phyloP scores from a whole-genome alignment of 169 alveolate species.

The Plasmodium ovale region DNA sequence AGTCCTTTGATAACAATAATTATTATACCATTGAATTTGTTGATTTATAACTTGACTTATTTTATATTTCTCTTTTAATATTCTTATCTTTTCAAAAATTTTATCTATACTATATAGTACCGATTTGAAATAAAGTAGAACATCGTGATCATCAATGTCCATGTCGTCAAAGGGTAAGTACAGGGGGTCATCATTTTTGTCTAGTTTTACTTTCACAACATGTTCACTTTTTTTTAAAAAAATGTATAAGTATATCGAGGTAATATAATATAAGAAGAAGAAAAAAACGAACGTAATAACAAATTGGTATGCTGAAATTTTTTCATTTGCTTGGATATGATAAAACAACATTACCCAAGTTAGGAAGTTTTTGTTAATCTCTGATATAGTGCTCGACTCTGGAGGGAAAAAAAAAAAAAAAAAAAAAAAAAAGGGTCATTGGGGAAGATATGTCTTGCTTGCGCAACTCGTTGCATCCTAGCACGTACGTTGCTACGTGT shows the following conservation, averaged over 20 bases:
- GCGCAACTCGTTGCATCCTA: too few relatives aligned
- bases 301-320: conserved; percentile 15
- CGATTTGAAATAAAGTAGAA: conserved; percentile 38
- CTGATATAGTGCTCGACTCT: conserved; percentile 2
- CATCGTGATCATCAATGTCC: conserved; percentile 33
- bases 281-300: conserved; percentile 14
- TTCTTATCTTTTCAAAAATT: conserved; percentile 35
- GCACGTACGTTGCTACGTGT: too few relatives aligned
- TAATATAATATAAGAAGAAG: conserved; percentile 45
- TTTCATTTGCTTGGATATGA: conserved; percentile 28
- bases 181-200: background rate
- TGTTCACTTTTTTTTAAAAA: conserved; percentile 48
- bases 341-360: conserved; percentile 27
- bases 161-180: conserved; percentile 27
- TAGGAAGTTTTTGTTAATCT: conserved; percentile 3
- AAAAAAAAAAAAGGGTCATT: too few relatives aligned
- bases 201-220: conserved; percentile 9
- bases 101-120: conserved; percentile 47
- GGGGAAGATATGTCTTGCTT: too few relatives aligned
- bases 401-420: too few relatives aligned
- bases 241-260: conserved; percentile 44
- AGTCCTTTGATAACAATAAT: background rate
- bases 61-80: conserved; percentile 23
- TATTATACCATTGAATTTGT: conserved; percentile 30
- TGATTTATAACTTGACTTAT: conserved; percentile 24